phyloP scores from a whole-genome alignment of 495 filamentous ascomycete species.

The Amorphotheca resinae region DNA sequence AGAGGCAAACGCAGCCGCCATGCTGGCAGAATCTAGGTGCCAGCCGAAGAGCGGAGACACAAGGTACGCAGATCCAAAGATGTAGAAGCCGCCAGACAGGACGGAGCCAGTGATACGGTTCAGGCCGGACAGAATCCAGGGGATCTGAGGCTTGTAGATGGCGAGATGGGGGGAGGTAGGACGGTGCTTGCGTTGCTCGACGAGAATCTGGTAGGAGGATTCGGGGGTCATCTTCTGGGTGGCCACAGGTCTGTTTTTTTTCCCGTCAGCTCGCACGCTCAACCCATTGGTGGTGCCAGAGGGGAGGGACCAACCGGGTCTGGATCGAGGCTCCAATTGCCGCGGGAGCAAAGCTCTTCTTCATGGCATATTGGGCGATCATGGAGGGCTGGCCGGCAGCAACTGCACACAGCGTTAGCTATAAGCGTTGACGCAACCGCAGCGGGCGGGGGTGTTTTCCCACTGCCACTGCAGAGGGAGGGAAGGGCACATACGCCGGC shows the following conservation, averaged over 20 bases:
- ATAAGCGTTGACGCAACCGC: conserved; percentile 31
- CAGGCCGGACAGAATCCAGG: conserved; percentile 61
- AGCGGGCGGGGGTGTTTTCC: conserved; percentile 33
- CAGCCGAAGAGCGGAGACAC: conserved; percentile 66
- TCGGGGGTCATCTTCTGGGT: conserved; percentile 45
- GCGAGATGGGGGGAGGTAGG: conserved; percentile 78
- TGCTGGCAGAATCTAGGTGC: conserved; percentile 69
- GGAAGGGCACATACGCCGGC: conserved; percentile 45
- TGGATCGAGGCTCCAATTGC: conserved; percentile 27
- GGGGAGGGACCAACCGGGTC: conserved; percentile 33
- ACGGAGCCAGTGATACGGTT: conserved; percentile 70
- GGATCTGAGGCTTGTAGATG: conserved; percentile 84
- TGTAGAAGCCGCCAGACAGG: conserved; percentile 67
- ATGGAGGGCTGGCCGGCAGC: conserved; percentile 14
- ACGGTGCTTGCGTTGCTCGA: conserved; percentile 68
- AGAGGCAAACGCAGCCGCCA: conserved; percentile 66
- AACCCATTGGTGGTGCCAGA: background rate
- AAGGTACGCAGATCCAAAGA: conserved; percentile 75
- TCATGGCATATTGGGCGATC: conserved; percentile 12
- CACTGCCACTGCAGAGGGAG: conserved; percentile 24
- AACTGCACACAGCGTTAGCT: conserved; percentile 15
- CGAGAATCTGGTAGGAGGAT: conserved; percentile 61
- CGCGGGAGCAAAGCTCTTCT: conserved; percentile 12
- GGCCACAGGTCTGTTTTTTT: conserved; percentile 34
- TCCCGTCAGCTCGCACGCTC: background rate